Evolutionary conservation across 495 filamentous ascomycete genomes (phyloP).

Genomic region (Amorphotheca resinae): DNA sequence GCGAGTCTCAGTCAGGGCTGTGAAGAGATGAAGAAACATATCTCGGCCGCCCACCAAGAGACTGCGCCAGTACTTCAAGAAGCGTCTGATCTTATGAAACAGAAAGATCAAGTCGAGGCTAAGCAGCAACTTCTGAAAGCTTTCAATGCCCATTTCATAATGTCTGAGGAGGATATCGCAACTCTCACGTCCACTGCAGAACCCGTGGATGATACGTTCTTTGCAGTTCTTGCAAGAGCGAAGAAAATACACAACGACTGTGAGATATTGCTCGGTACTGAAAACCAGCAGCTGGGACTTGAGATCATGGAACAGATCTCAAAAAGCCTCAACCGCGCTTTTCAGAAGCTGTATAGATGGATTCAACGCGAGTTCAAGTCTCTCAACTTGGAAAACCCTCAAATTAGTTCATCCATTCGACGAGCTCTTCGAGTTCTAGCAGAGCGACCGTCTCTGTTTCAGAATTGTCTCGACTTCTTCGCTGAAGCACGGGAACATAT

Average conservation of each 20-base stretch:
- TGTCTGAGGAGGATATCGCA: conserved; percentile 66
- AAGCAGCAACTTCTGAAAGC: conserved; percentile 76
- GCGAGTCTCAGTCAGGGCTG: conserved; percentile 67
- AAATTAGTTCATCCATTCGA: conserved; percentile 76
- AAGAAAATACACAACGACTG: conserved; percentile 84
- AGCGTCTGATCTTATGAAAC: conserved; percentile 57
- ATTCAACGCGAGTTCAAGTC: conserved; percentile 87
- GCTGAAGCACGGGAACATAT: conserved; percentile 81
- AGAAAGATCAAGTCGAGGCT: conserved; percentile 66
- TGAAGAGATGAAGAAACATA: conserved; percentile 66
- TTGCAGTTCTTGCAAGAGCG: conserved; percentile 61
- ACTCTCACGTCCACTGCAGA: conserved; percentile 62
- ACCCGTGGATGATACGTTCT: conserved; percentile 79
- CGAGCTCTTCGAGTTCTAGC: conserved; percentile 78
- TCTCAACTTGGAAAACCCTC: conserved; percentile 86
- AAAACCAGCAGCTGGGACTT: conserved; percentile 72
- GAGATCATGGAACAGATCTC: conserved; percentile 88
- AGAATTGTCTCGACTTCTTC: conserved; percentile 88
- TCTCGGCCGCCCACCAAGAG: conserved; percentile 58
- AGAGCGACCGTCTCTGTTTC: conserved; percentile 80
- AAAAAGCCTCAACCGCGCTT: conserved; percentile 74
- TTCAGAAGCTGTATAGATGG: conserved; percentile 93
- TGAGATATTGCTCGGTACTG: conserved; percentile 75
- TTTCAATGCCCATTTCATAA: conserved; percentile 72
- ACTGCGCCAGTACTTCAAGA: conserved; percentile 71